Evolutionary conservation across 371 early-diverging fungal species (phyloP).

Genomic region (Rhizopus microsporus): DNA sequence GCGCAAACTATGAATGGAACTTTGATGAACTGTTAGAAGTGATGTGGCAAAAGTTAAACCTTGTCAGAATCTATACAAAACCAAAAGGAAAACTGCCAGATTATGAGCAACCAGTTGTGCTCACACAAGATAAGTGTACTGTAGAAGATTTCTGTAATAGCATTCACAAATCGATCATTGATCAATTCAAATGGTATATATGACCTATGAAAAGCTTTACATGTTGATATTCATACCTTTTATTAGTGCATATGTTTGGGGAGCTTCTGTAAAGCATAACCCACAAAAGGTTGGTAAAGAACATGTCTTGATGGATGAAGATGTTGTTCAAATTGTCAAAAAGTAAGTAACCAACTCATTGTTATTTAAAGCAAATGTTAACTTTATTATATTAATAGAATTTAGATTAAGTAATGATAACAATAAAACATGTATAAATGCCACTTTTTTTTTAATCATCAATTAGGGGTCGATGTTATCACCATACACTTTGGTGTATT

Average conservation of each 20-base stretch:
- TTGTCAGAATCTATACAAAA: constrained; percentile 93
- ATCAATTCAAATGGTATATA: constrained; percentile 89
- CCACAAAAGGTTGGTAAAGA: constrained; percentile 99
- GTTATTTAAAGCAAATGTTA: neutral
- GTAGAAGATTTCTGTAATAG: constrained; percentile 98
- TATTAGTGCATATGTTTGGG: constrained; percentile 97
- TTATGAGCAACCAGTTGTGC: constrained; percentile 95
- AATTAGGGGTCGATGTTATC: constrained; percentile 27
- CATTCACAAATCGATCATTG: constrained; percentile 96
- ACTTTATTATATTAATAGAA: constrained; percentile 2
- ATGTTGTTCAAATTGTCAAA: constrained; percentile 99
- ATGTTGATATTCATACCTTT: neutral
- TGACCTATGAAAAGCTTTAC: neutral
- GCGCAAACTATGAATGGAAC: constrained; percentile 98
- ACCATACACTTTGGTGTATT: constrained; percentile 77
- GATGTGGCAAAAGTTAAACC: constrained; percentile 89
- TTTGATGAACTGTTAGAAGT: constrained; percentile 97
- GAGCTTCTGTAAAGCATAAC: constrained; percentile 96
- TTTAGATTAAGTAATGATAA: constrained; percentile 11
- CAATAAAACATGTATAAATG: neutral
- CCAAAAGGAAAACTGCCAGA: constrained; percentile 98
- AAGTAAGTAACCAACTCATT: constrained; percentile 23
- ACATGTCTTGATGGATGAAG: constrained; percentile 95
- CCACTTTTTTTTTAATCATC: neutral
- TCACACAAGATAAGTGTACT: constrained; percentile 72